These are phyloP conservation scores for Ceratocystiopsis brevicomis DNA, from an alignment of 2,329 filamentous ascomycete genomes.

Conservation along the genomic window DNA sequence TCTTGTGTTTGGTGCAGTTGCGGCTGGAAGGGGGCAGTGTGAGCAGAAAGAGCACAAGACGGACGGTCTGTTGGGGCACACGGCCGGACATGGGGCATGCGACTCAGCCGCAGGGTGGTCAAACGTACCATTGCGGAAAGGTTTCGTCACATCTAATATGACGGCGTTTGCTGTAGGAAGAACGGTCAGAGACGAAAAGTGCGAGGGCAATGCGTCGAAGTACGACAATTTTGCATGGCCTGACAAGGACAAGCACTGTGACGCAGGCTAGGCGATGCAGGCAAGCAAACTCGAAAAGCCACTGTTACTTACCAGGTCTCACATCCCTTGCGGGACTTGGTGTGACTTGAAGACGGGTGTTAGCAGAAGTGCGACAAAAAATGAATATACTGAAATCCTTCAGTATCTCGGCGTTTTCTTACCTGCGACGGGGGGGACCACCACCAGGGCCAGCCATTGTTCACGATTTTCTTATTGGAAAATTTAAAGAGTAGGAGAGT, in stretches of 20 bases:
- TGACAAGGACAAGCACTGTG: too few species aligned
- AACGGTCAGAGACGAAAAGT: slow-evolving; percentile 6
- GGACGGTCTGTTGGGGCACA: slow-evolving; percentile 9
- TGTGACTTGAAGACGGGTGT: slow-evolving; percentile 46
- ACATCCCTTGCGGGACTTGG: slow-evolving; percentile 96
- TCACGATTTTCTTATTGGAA: slow-evolving; percentile 6
- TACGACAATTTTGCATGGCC: too few species aligned
- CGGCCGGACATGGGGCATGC: background rate
- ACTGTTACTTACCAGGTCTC: slow-evolving; percentile 51
- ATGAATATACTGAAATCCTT: slow-evolving; percentile 4
- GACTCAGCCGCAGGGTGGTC: background rate
- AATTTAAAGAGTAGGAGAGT: too few species aligned
- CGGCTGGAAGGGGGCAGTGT: slow-evolving; percentile 34
- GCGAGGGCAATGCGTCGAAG: background rate
- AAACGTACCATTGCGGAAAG: slow-evolving; percentile 79
- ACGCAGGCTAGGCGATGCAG: too few species aligned
- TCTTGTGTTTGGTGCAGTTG: slow-evolving; percentile 98
- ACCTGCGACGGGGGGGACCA: slow-evolving; percentile 65
- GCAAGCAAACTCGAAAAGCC: too few species aligned
- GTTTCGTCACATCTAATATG: slow-evolving; percentile 97
- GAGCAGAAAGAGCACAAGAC: background rate
- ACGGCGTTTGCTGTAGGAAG: slow-evolving; percentile 53
- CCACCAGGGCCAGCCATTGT: slow-evolving; percentile 85
- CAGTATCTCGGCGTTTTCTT: slow-evolving; percentile 10
- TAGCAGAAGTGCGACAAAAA: background rate